A percentile compares a stretch with the other conserved stretches of the same genome.
Evolutionary conservation across 306 rosid species (phyloP).

Genomic region (Herpetospermum pedunculosum): DNA sequence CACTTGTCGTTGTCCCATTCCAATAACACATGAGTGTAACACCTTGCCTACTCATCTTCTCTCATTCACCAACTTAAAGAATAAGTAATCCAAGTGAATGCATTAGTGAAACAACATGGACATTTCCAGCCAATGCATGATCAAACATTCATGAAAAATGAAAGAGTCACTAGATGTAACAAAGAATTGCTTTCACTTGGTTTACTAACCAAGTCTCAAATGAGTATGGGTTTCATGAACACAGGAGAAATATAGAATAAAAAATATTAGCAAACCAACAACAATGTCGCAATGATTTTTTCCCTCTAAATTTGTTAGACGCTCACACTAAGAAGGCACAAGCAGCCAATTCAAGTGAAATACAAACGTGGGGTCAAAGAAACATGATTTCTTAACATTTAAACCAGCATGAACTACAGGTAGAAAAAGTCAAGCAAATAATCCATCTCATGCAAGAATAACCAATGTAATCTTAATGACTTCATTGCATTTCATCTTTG

Average conservation of each 20-base stretch:
- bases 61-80: slow-evolving; percentile 3
- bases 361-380: background rate
- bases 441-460: no score
- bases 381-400: background rate
- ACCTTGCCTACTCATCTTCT: slow-evolving; percentile 19
- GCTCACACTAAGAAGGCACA: background rate
- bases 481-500: background rate
- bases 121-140: background rate
- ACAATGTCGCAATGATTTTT: background rate
- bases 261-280: background rate
- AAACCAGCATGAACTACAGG: background rate
- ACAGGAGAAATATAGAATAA: background rate
- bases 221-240: background rate
- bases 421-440: no score
- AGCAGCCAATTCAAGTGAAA: background rate
- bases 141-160: background rate
- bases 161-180: background rate
- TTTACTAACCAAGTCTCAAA: background rate
- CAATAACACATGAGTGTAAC: slow-evolving; percentile 21
- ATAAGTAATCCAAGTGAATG: background rate
- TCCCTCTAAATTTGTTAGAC: background rate
- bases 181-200: background rate
- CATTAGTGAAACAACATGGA: background rate
- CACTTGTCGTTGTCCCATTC: slow-evolving; percentile 14
- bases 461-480: no score